Evolutionary conservation across 2,329 filamentous ascomycete genomes (phyloP), one percentile per base, ranked within the genome.

Genomic region (Talaromyces sp.): DNA sequence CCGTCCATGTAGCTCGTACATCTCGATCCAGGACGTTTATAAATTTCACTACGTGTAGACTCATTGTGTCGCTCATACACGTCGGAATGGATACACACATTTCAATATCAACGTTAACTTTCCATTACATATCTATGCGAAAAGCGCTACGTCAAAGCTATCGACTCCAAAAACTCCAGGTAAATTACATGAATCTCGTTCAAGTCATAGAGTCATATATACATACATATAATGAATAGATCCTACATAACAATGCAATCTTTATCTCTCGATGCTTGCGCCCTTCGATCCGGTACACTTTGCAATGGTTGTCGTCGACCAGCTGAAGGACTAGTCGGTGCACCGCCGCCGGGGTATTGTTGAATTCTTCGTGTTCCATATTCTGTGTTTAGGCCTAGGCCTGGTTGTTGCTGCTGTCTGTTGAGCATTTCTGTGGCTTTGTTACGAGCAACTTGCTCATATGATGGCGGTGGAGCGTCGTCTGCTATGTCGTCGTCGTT

Each of bases 381-480:
- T 12, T 59, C 55, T 0, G 55, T 18, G 39, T 59, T 39, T 9
- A 44, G n/a, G 14, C 21, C 25, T 5, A 39, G 11, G 5, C 39
- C 25, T 46, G 44, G 44, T 28, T 31, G 61, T 23, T 50, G 61
- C 14, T n/a, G 58, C 42, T 62, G 60, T 28, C 59, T 35, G 25
- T 31, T 54, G 5, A 37, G 37, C 44, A 46, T 33, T 31, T 81
- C 75, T 66, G 87, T 88, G 2, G 80, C 80, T n/a, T 81, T 80
- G 48, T 81, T 80, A 14, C 77, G 81, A 0, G 85, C 81, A 18
- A 85, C 84, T 71, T 88, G 85, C 71, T 89, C 87, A 69, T 90
- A 90, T 0, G 83, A 82, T 4, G 87, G 87, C 1, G 86, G 86
- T 1, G 86, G 85, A 0, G 80, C 82, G 31, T 86, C 81, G 58